Base-by-base conservation (phyloP, 1,139 yeast species). In the Suhomyces taliae region DNA sequence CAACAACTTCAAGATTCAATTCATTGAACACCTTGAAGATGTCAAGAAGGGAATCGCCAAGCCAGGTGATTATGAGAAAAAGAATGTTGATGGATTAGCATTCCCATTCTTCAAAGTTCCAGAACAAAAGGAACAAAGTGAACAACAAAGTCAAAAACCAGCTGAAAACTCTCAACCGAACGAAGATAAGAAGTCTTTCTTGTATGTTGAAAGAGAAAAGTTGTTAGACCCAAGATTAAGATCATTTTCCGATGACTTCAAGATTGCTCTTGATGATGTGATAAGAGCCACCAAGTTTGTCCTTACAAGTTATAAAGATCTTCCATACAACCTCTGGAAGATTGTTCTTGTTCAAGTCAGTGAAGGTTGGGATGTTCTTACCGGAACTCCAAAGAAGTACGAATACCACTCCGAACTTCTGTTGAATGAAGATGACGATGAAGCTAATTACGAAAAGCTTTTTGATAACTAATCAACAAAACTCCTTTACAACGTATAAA, bases 351-450 rank as follows among this genome's bases (percentile, higher is more conserved):
- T 75, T 44, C 72, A 81, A 51, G 49, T 81, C 38, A 79, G 77
- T 53, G 67, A 73, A 39, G 76, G 79, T 65, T 93, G 97, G 97
- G 84, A 86, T 61, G 63, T 63, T 29, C 88, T 90, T 60, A 76
- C 89, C 52, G 97, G 96, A 24, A 67, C 72, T n/a, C 62, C 60
- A 15, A 51, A 51, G 34, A 39, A 26, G 33, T 52, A 44, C 39
- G 47, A 50, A 26, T 51, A 52, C 42, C 51, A 54, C 29, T 48
- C 53, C 14, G 54, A 43, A 27, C 44, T 51, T 19, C 36, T 29
- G 45, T 31, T 46, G 47, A 41, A 34, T 36, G 26, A 41, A 10
- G 31, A 32, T 34, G 34, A 43, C 27, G 46, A 43, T 19, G 43
- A 44, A 12, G 38, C 24, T 27, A 37, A 44, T 14, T 44, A 46